Evolutionary conservation across 192 early-diverging fungal species (phyloP).

Genomic region (Backusella parvicylindrica): DNA sequence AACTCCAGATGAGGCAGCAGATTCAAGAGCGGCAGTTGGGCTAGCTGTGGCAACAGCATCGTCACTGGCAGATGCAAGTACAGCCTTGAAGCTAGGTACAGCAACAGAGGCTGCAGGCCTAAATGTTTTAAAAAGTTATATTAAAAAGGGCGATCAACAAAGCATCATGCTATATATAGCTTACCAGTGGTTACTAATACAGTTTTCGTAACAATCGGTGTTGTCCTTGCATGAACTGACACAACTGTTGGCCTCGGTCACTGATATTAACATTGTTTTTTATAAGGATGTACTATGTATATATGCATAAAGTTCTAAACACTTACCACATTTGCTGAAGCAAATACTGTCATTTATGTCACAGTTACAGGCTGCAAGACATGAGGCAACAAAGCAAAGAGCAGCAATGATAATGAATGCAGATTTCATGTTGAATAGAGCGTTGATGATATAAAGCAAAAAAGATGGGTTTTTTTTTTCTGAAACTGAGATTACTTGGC

Average conservation of each 20-base stretch:
- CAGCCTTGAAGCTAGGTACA: background rate
- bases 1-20: background rate
- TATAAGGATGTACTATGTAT: background rate
- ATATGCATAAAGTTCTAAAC: background rate
- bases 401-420: background rate
- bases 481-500: background rate
- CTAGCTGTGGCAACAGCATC: background rate
- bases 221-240: slow-evolving; percentile 7
- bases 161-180: background rate
- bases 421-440: slow-evolving; percentile 1
- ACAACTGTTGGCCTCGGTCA: slow-evolving; percentile 5
- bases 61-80: background rate
- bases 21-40: background rate
- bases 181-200: slow-evolving; percentile 10
- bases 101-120: background rate
- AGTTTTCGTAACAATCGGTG: background rate
- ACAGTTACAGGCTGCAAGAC: slow-evolving; percentile 6
- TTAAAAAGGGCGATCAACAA: background rate
- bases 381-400: background rate
- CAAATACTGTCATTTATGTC: background rate
- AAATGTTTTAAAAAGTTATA: background rate
- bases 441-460: background rate
- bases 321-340: slow-evolving; percentile 11
- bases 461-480: background rate
- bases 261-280: background rate